A percentile compares a stretch with the other conserved stretches of the same genome.
These are phyloP conservation scores for Suillus luteus DNA, from an alignment of 768 basidiomycete genomes.

Conservation along the genomic window DNA sequence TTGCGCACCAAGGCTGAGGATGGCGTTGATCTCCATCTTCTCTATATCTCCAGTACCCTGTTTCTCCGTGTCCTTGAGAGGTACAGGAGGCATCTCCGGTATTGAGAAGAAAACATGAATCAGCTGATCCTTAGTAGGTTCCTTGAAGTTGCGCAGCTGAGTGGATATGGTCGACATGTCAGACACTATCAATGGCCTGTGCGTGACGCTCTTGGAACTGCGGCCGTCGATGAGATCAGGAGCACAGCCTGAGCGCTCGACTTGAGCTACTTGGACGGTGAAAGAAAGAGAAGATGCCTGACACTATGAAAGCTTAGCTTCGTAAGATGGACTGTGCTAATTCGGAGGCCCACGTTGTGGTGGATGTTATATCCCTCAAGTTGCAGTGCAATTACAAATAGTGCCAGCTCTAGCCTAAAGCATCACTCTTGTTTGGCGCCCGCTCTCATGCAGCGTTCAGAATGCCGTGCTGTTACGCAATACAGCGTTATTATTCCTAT, in stretches of 20 bases:
- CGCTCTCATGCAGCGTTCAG: not conserved
- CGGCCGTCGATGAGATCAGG: constrained; percentile 6
- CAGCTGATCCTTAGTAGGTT: constrained; percentile 86
- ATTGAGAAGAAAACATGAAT: constrained; percentile 87
- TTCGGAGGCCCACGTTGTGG: constrained; percentile 10
- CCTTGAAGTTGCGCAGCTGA: constrained; percentile 88
- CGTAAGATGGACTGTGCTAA: not conserved
- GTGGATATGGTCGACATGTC: constrained; percentile 82
- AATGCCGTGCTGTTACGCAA: not conserved
- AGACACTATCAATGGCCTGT: constrained; percentile 3
- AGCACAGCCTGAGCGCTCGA: constrained; percentile 6
- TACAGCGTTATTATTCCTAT: not conserved
- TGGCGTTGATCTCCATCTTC: constrained; percentile 87
- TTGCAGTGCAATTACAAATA: constrained; percentile 22
- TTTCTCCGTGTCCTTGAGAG: constrained; percentile 26
- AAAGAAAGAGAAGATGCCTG: constrained; percentile 10
- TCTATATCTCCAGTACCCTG: constrained; percentile 45
- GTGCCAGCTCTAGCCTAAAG: constrained; percentile 8
- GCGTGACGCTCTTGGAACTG: constrained; percentile 2
- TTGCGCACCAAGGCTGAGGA: constrained; percentile 74
- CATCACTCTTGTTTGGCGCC: not conserved
- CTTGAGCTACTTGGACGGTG: constrained; percentile 1
- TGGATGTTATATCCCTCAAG: constrained; percentile 8
- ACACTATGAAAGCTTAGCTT: constrained; percentile 8
- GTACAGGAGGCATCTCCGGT: constrained; percentile 44